Evolutionary conservation across 1,284 basidiomycete genomes (phyloP).

Genomic region (Cutaneotrichosporon sp.): DNA sequence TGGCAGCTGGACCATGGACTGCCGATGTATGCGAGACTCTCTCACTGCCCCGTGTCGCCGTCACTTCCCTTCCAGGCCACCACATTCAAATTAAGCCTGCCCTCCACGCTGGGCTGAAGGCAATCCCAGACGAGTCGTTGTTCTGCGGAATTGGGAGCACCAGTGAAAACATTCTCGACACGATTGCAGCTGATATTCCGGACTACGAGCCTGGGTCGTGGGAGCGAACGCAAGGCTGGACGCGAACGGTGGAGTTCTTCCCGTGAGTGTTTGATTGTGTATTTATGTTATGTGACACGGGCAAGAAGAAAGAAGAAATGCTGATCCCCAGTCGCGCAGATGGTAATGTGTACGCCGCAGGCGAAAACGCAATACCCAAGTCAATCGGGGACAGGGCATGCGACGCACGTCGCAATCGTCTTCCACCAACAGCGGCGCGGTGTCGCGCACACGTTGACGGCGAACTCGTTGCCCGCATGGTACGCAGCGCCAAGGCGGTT

Average conservation of each 20-base stretch:
- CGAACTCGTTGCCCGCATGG: constrained; percentile 11
- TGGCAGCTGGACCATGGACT: constrained; percentile 15
- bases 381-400: constrained; percentile 3
- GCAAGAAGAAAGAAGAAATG: background rate
- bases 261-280: constrained; percentile 14
- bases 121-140: constrained; percentile 9
- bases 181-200: background rate
- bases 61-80: constrained; percentile 9
- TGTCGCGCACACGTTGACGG: constrained; percentile 5
- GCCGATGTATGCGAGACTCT: constrained; percentile 12
- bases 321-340: constrained; percentile 5
- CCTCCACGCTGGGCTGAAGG: background rate
- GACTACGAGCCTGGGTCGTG: constrained; percentile 1
- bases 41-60: constrained; percentile 7
- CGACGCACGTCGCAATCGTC: constrained; percentile 9
- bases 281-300: too few species aligned
- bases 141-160: constrained; percentile 9
- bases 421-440: constrained; percentile 6
- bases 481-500: constrained; percentile 7
- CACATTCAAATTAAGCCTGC: constrained; percentile 6
- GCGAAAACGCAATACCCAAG: constrained; percentile 13
- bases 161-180: background rate
- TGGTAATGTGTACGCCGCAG: constrained; percentile 10
- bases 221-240: constrained; percentile 11
- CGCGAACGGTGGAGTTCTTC: constrained; percentile 14